phyloP scores from a whole-genome alignment of 2,329 filamentous ascomycete species.

The Ceratocystis harringtonii region DNA sequence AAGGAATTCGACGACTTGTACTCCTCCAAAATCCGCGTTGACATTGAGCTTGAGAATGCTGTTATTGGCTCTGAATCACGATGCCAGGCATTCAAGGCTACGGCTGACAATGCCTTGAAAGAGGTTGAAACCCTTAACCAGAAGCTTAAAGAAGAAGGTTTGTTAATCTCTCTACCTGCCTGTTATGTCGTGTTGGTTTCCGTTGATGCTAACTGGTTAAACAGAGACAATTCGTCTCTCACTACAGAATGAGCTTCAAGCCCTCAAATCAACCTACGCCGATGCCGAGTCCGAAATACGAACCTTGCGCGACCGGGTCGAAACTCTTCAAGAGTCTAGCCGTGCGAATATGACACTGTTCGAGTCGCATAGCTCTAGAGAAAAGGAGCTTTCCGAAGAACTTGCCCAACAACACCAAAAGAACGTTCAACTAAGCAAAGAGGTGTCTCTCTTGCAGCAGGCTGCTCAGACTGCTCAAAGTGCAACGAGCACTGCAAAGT shows the following conservation, averaged over 20 bases:
- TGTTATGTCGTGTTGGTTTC: background rate
- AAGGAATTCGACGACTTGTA: slow-evolving; percentile 69
- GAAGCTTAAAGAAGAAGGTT: slow-evolving; percentile 73
- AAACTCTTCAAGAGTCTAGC: slow-evolving; percentile 79
- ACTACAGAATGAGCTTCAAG: slow-evolving; percentile 68
- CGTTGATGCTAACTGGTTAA: background rate
- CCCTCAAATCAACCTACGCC: slow-evolving; percentile 58
- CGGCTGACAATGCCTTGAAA: slow-evolving; percentile 67
- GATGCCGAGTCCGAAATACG: slow-evolving; percentile 62
- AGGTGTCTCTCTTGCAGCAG: slow-evolving; percentile 70
- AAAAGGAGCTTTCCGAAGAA: slow-evolving; percentile 74
- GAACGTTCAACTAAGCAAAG: slow-evolving; percentile 66
- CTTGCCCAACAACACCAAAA: slow-evolving; percentile 81
- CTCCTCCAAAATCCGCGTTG: slow-evolving; percentile 73
- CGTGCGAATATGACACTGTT: slow-evolving; percentile 78
- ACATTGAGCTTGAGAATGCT: slow-evolving; percentile 86
- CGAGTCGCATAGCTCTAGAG: slow-evolving; percentile 75
- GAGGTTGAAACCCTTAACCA: slow-evolving; percentile 69
- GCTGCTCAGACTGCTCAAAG: slow-evolving; percentile 69
- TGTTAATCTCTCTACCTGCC: slow-evolving; percentile 18
- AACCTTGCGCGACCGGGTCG: slow-evolving; percentile 65
- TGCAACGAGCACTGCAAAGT: slow-evolving; percentile 65
- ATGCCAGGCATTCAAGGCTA: slow-evolving; percentile 64
- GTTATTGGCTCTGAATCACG: slow-evolving; percentile 72
- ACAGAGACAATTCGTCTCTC: slow-evolving; percentile 61